Conservation (phyloP, 1,139 yeast genomes). For the Kodamaea sp. region DNA sequence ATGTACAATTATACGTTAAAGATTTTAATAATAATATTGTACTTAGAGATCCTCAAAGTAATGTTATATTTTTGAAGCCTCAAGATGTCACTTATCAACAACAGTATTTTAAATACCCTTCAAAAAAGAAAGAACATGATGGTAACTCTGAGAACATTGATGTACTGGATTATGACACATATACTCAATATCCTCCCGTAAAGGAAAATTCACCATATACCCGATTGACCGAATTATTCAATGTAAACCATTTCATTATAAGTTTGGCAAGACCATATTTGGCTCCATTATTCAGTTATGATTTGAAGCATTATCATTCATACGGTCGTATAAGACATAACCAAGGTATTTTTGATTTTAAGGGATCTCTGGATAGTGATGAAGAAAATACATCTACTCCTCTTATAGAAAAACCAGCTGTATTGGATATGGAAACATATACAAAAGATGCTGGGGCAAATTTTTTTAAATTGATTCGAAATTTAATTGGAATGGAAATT, state of each 20-base stretch:
- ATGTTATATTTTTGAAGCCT: constrained; percentile 40
- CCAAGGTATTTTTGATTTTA: constrained; percentile 8
- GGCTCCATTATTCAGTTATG: constrained; percentile 84
- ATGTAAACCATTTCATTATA: constrained; percentile 87
- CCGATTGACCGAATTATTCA: constrained; percentile 83
- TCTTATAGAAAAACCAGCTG: constrained; percentile 2
- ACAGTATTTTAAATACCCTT: constrained; percentile 30
- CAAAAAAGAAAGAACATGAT: constrained; percentile 12
- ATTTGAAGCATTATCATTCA: constrained; percentile 58
- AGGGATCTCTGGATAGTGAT: constrained; percentile 7
- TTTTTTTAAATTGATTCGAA: constrained; percentile 33
- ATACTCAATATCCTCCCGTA: constrained; percentile 18
- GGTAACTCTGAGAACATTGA: constrained; percentile 10
- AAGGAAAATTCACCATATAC: constrained; percentile 68
- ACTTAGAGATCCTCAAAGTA: constrained; percentile 31
- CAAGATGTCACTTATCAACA: constrained; percentile 47
- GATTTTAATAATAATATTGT: constrained; percentile 60
- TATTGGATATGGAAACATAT: constrained; percentile 12
- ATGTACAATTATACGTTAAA: constrained; percentile 65
- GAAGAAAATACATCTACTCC: constrained; percentile 1
- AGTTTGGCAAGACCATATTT: constrained; percentile 90
- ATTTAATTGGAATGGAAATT: constrained; percentile 54
- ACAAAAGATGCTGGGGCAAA: constrained; percentile 32
- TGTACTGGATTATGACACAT: constrained; percentile 4
- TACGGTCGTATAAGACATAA: constrained; percentile 34